Base-by-base conservation (phyloP, 768 basidiomycete species). In the Myochromella boudieri region DNA sequence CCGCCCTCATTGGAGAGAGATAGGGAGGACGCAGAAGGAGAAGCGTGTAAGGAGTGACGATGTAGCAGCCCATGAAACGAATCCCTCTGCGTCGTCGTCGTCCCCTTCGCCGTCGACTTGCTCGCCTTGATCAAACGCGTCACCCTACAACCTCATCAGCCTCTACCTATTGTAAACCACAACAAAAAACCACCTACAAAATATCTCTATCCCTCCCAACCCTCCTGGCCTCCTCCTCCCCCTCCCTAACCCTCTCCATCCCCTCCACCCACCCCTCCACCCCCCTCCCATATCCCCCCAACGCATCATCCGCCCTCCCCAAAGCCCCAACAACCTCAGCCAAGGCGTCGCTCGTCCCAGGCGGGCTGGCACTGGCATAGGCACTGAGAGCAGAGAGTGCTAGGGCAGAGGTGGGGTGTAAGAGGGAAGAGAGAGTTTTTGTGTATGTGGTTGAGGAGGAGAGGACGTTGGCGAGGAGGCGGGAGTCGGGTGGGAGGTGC, bases 61-160 rank as follows among this genome's bases (percentile, higher is more conserved):
- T 65, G 52, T 7, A 34, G 33, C 14, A 62, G 21, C 7, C 65
- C 53, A 70, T 74, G 43, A 62, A 60, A 20, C 2, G 24, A 42
- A 68, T 78, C 58, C 66, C 70, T 1, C 63, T 56, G 12, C 6
- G 33, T n/a, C 14, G 33, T n/a, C 6, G 33, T n/a, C 33, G 14
- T 5, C 5, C 14, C 14, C 18, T 34, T 34, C 5, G 7, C 14
- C 6, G 67, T 66, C 1, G 72, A 68, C 55, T 85, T 88, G 18
- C 88, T 87, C 2, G 80, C 81, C 57, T 91, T 91, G 56, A 91
- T 81, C 38, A 91, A 76, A 7, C 89, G 79, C 1, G 84, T 89
- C 15, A 91, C 84, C 1, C 89, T 92, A 52, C 6, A 26, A n/a
- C n/a, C n/a, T n/a, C n/a, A n/a, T n/a, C n/a, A n/a, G n/a, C n/a